Conservation (phyloP, 2,329 filamentous ascomycete genomes). For the Tolypocladium cylindrosporum region DNA sequence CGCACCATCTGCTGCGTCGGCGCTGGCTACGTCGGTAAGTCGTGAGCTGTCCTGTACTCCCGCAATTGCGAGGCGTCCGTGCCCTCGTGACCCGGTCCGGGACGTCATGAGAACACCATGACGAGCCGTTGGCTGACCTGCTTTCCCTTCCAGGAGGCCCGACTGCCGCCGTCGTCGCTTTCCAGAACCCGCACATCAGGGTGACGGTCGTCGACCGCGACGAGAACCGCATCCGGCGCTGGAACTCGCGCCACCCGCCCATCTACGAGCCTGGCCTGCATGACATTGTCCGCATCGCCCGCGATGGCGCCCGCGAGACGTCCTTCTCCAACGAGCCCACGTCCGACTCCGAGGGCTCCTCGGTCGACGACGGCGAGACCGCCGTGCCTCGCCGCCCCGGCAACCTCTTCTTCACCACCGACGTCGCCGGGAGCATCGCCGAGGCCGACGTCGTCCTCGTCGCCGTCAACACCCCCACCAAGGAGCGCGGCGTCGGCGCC, state of each 20-base stretch:
- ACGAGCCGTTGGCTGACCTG: neutral
- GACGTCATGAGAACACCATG: neutral
- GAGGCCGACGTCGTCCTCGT: constrained; percentile 67
- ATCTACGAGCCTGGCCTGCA: constrained; percentile 66
- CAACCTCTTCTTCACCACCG: constrained; percentile 66
- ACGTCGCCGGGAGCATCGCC: constrained; percentile 49
- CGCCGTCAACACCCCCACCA: constrained; percentile 72
- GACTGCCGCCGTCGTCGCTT: constrained; percentile 64
- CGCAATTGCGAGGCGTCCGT: neutral
- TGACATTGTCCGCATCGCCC: constrained; percentile 55
- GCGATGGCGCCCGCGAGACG: constrained; percentile 43
- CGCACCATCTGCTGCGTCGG: constrained; percentile 63
- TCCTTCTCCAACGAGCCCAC: constrained; percentile 27
- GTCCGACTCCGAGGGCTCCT: constrained; percentile 18
- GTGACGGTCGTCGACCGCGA: constrained; percentile 71
- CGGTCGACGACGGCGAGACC: constrained; percentile 19
- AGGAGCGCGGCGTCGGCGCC: constrained; percentile 57
- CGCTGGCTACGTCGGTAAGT: constrained; percentile 65
- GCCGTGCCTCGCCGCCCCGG: constrained; percentile 35
- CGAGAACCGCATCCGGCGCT: constrained; percentile 53
- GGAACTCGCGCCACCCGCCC: constrained; percentile 64
- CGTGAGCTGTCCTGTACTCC: neutral
- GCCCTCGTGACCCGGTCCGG: neutral
- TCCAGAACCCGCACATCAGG: constrained; percentile 58
- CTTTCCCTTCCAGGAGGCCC: constrained; percentile 47